Conservation (phyloP, 208 protist species). For the Wallacemonas sp. region DNA sequence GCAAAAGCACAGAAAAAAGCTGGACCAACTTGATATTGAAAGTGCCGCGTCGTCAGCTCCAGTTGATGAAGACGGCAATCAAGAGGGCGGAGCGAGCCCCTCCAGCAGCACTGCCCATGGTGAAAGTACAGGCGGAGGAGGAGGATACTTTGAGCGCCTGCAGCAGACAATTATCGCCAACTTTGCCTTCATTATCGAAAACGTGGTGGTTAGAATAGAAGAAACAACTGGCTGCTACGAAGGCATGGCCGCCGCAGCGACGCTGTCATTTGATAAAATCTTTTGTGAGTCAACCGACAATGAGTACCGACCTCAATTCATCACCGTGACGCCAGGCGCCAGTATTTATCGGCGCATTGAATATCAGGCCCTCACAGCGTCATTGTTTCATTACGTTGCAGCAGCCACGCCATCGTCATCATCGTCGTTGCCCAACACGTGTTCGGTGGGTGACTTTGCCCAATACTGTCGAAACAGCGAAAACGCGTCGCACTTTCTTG, state of each 20-base stretch:
- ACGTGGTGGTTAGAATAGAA: constrained; percentile 44
- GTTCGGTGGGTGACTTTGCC: background rate
- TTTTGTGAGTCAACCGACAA: constrained; percentile 42
- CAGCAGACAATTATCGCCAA: constrained; percentile 67
- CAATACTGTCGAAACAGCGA: background rate
- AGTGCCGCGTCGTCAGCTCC: background rate
- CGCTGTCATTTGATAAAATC: constrained; percentile 23
- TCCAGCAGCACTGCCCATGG: background rate
- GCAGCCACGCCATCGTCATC: background rate
- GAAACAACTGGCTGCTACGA: constrained; percentile 37
- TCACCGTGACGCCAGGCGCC: background rate
- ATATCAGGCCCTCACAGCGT: constrained; percentile 21
- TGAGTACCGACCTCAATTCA: constrained; percentile 25
- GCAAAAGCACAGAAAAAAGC: constrained; percentile 10
- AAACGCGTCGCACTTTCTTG: background rate
- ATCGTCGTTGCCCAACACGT: background rate
- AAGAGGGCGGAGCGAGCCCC: constrained; percentile 6
- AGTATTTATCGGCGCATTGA: constrained; percentile 27
- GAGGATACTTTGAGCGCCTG: constrained; percentile 49
- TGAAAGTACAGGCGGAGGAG: background rate
- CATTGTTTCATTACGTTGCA: background rate
- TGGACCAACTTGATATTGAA: constrained; percentile 11
- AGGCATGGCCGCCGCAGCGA: constrained; percentile 17
- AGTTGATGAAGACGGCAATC: background rate
- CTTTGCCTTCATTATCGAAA: constrained; percentile 45